phyloP scores from a whole-genome alignment of 371 early-diverging fungal genomes.

The Mucor circinelloides region DNA sequence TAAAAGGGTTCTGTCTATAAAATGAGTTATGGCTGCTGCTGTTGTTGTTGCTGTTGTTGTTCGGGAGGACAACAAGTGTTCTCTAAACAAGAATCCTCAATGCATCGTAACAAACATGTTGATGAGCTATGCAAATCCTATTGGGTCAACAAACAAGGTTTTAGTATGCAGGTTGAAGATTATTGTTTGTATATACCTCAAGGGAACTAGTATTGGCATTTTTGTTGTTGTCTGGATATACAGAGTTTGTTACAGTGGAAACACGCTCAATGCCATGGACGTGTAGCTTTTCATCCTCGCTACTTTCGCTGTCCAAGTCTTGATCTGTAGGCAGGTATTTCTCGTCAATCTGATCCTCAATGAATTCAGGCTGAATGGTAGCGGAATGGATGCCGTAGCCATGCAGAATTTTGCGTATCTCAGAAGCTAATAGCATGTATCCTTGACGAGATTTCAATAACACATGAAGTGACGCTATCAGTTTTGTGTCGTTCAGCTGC shows the following conservation, averaged over 20 bases:
- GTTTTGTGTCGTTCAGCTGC: conserved; percentile 87
- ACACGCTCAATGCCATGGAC: not conserved
- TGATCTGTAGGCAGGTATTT: not conserved
- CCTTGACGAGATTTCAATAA: conserved; percentile 56
- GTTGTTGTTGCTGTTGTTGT: conserved; percentile 2
- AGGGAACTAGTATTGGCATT: not conserved
- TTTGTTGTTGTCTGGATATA: not conserved
- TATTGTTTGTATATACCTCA: conserved; percentile 11
- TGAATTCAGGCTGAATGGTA: conserved; percentile 92
- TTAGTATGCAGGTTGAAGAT: not conserved
- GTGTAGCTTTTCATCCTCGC: not conserved
- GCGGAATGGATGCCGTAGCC: conserved; percentile 82
- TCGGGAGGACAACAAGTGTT: conserved; percentile 29
- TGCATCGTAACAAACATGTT: conserved; percentile 29
- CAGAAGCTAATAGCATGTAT: conserved; percentile 67
- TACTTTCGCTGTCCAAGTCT: not conserved
- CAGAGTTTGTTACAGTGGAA: not conserved
- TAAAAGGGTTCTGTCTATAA: not conserved
- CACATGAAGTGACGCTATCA: conserved; percentile 85
- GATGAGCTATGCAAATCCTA: conserved; percentile 19
- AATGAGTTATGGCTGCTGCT: not conserved
- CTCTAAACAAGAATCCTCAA: conserved; percentile 27
- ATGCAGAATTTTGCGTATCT: conserved; percentile 78
- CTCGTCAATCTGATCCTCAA: conserved; percentile 26
- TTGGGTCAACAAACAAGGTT: not conserved